Base-by-base conservation (phyloP, 257 asterid genomes). In the Solanum piurae region DNA sequence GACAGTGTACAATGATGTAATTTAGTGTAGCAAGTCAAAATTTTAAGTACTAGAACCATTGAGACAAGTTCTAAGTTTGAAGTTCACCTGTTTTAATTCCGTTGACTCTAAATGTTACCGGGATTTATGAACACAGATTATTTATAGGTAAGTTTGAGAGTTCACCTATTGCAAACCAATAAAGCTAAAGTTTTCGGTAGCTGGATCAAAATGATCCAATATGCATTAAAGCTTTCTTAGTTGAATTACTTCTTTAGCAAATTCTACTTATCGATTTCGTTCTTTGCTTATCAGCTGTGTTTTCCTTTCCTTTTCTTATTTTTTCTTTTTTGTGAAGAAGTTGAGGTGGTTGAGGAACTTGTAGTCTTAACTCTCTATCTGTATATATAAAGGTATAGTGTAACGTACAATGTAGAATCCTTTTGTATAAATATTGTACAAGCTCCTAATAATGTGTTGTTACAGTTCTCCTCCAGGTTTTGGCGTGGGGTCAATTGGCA, bases 401-500 rank as follows among this genome's bases (percentile, higher is more conserved):
- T 10, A 38, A 31, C 2, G 21, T 82, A 29, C n/a, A 20, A 44
- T 0, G 86, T 49, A 82, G 86, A 82, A 82, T 52, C 12, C 0
- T 21, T 49, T 49, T 20, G 44, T 20, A 52, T 31, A 46, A 29
- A 20, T 49, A 49, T 29, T 82, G 44, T 31, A 49, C 44, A 82
- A 82, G 69, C 18, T 0, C 86, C 86, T 82, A 49, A 82, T 52
- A 66, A 49, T 10, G 44, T 82, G 64, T 14, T n/a, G 0, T 86
- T 69, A 90, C 96, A 96, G 98, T 94, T 87, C 23, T 94, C 71
- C 89, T 96, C 92, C 98, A 96, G 98, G 93, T 86, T 60, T 60
- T 96, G 9, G 92, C 99, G 3, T 96, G 99, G 99, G 98, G 94
- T 37, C 91, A 93, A 66, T 90, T 96, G 89, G 98, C 96, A 23